Base-by-base conservation (phyloP, 768 basidiomycete genomes). In the Trametes coccinea region DNA sequence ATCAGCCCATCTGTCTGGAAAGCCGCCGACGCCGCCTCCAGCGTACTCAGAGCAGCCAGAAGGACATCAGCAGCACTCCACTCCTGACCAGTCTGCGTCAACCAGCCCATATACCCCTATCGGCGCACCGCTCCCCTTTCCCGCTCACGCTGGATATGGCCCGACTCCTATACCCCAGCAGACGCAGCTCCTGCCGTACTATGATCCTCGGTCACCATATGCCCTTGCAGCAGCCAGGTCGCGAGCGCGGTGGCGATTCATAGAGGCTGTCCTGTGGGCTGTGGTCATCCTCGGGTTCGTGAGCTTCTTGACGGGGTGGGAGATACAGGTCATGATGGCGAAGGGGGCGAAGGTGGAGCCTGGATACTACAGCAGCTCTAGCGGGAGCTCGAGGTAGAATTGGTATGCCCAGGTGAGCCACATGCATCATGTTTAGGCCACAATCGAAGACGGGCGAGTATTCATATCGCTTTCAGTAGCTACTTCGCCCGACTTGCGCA, bases 181-280 rank as follows among this genome's bases (percentile, higher is more conserved):
- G 58, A 66, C 73, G 54, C 67, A 72, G n/a, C 66, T 79, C 47
- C 40, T 82, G 69, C 76, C 77, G 6, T 77, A 75, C 60, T 78
- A 82, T 66, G 81, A 82, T 65, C 79, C 76, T 8, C 73, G 68
- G 40, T 78, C 78, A 29, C 67, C 72, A 22, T 69, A 79, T 60
- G 74, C 80, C 45, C 52, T 78, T 2, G 70, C 71, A 50, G 72
- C 71, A 54, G 80, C 81, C 31, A 66, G 63, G 8, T 59, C 62
- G 47, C 71, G 82, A 30, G 81, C 82, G 37, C 72, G 72, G 48
- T 65, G 76, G 77, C 74, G 82, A 39, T 82, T 83, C 60, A 59
- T 78, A n/a, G 69, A 67, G 56, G 80, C 80, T 5, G 59, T 76
- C 16, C 37, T 76, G 14, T 79, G 79, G 75, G 78, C 75, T 4